Evolutionary conservation across 2,329 filamentous ascomycete genomes (phyloP), one percentile per base, ranked within the genome.

Genomic region (Zalaria sp.): DNA sequence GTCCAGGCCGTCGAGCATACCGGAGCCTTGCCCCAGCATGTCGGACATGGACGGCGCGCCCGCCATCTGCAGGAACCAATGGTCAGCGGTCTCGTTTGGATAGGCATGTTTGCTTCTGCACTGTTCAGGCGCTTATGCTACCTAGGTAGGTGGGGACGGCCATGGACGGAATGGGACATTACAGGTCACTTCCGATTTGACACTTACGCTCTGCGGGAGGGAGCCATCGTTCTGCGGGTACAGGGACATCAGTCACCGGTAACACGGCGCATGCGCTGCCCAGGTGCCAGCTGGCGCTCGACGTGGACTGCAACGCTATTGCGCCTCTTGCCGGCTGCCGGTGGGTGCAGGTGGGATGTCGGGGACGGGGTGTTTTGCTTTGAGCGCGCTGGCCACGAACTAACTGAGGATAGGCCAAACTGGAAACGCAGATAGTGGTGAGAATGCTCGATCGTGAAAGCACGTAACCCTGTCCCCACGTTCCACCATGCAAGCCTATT

Each of bases 1-100:
- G 51, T 69, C 63, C 41, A 67, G 52, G 41, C 57, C 58, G 44
- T 59, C 59, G 53, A 65, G 57, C 45, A 67, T 49, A 46, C 55
- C 52, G 38, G 54, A 48, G 44, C 57, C 50, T 34, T 56, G 50
- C 37, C 62, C 55, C 45, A 55, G 48, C 40, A 52, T 37, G 28
- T 46, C 51, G 39, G 49, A 41, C 47, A 56, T 54, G 31, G 54
- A 47, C 28, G 48, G 43, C 31, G 47, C 47, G 26, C 47, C 49
- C 36, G 47, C 47, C 50, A 57, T 52, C 54, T 56, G 40, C 41
- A 43, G 11, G 31, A 28, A 34, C 35, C 35, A 44, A 44, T 31
- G 26, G 37, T 44, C 38, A 44, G 42, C 37, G 10, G 8, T 27
- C 10, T 18, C 28, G 28, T 29, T 5, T 28, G 38, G n/a, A 25